Conservation (phyloP, 2,329 filamentous ascomycete species). For the Talaromyces amestolkiae region DNA sequence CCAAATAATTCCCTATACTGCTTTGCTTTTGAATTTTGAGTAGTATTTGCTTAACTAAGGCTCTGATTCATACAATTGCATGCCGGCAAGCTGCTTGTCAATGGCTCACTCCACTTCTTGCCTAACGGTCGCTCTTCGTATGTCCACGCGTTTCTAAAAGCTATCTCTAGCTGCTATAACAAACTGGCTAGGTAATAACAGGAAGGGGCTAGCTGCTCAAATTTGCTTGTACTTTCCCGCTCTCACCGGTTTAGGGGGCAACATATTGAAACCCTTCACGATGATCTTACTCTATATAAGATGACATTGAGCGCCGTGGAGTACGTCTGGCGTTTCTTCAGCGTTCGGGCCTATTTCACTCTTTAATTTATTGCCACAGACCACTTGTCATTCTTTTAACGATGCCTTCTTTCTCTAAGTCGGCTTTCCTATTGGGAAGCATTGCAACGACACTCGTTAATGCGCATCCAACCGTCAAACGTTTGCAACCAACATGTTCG, state of each 20-base stretch:
- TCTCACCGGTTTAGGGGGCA: not conserved
- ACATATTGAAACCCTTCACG: not conserved
- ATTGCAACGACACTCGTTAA: not conserved
- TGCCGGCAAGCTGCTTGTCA: not conserved
- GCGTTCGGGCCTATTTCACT: not conserved
- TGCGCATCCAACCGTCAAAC: not conserved
- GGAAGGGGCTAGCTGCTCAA: not conserved
- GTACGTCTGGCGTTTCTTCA: not conserved
- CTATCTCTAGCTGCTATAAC: not conserved
- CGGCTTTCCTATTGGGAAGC: not conserved
- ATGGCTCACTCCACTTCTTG: not conserved
- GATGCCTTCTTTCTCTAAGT: not conserved
- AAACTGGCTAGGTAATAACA: not conserved
- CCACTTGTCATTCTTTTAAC: not conserved
- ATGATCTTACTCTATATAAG: not conserved
- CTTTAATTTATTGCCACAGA: not conserved
- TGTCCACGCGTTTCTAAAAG: not conserved
- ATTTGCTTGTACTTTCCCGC: not conserved
- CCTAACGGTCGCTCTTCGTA: not conserved
- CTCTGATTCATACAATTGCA: too few relatives aligned
- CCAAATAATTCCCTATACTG: not conserved
- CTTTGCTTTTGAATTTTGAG: not conserved
- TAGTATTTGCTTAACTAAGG: not conserved
- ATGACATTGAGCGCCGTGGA: not conserved
- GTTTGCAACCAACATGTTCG: not conserved